A percentile compares a stretch with the other conserved stretches of the same genome.
Conservation (phyloP, 2,329 filamentous ascomycete species). For the Aspergillus udagawae region DNA sequence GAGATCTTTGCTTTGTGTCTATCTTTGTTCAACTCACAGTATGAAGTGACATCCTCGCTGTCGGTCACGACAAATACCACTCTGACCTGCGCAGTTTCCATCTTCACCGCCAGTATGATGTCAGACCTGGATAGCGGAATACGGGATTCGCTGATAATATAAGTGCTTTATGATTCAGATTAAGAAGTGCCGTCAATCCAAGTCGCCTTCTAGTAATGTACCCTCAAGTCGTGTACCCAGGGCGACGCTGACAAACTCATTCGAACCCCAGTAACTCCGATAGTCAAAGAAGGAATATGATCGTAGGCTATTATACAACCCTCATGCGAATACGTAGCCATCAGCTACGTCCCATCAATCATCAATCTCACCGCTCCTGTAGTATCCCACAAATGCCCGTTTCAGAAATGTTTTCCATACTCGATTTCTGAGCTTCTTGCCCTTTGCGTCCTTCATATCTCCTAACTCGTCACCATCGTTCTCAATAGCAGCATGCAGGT, state of each 20-base stretch:
- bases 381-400: constrained; percentile 74
- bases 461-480: neutral
- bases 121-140: neutral
- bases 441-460: constrained; percentile 39
- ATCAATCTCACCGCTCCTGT: constrained; percentile 62
- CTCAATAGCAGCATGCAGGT: constrained; percentile 8
- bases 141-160: neutral
- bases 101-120: constrained; percentile 2
- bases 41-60: neutral
- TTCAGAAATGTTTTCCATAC: constrained; percentile 73
- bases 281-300: neutral
- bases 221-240: neutral
- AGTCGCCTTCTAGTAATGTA: neutral
- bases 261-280: neutral
- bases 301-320: neutral
- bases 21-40: neutral
- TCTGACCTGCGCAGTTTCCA: neutral
- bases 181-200: neutral
- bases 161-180: neutral
- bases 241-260: neutral
- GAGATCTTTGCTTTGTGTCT: neutral
- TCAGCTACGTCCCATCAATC: constrained; percentile 7
- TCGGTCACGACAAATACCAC: neutral
- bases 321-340: neutral
- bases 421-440: constrained; percentile 50